Conservation (phyloP, 495 filamentous ascomycete species). For the Usnea hakonensis region DNA sequence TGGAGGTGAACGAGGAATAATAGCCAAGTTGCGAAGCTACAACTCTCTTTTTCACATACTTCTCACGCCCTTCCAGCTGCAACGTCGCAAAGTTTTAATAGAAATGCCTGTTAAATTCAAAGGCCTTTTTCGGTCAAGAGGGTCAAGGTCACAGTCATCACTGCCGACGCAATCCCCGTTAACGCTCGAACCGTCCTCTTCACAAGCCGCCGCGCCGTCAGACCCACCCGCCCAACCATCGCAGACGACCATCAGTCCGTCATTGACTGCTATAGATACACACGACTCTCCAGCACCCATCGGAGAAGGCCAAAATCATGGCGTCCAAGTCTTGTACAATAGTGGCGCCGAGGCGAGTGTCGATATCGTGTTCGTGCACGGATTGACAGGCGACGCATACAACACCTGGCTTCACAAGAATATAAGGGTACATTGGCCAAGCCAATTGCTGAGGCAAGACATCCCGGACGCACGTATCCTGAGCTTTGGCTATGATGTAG, state of each 20-base stretch:
- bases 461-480: slow-evolving; percentile 38
- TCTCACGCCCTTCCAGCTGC: neutral
- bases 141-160: slow-evolving; percentile 1
- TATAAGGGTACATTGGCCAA: slow-evolving; percentile 35
- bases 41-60: neutral
- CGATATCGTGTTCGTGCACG: slow-evolving; percentile 17
- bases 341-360: neutral
- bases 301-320: slow-evolving; percentile 9
- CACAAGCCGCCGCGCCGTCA: neutral
- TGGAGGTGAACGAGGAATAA: too few species aligned
- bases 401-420: slow-evolving; percentile 14
- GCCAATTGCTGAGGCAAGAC: slow-evolving; percentile 35
- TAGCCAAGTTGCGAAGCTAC: slow-evolving; percentile 1
- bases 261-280: neutral
- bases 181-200: neutral
- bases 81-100: slow-evolving; percentile 2
- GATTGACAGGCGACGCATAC: slow-evolving; percentile 12
- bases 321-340: slow-evolving; percentile 4
- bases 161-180: slow-evolving; percentile 1
- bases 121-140: neutral
- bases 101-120: slow-evolving; percentile 2
- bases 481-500: slow-evolving; percentile 41
- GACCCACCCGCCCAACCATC: neutral
- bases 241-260: neutral
- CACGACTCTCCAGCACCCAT: neutral